Conservation (phyloP, 2,329 filamentous ascomycete genomes). For the Pseudogymnoascus sp. region DNA sequence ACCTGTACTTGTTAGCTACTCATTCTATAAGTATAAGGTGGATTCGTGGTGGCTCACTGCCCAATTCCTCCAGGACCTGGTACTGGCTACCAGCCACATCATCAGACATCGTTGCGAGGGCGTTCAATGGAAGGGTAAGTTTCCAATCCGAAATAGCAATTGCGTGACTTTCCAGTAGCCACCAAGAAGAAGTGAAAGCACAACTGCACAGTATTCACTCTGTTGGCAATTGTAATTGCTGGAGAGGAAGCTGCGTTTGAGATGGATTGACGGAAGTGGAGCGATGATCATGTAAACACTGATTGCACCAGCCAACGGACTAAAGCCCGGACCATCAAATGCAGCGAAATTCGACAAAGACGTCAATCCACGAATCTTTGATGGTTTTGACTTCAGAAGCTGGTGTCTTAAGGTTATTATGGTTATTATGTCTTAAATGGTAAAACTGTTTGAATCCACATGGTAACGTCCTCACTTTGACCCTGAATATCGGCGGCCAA, state of each 20-base stretch:
- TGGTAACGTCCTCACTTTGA: background rate
- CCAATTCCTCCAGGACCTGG: constrained; percentile 91
- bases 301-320: constrained; percentile 5
- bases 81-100: constrained; percentile 74
- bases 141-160: background rate
- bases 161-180: constrained; percentile 10
- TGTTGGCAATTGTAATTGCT: constrained; percentile 4
- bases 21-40: background rate
- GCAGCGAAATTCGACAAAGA: background rate
- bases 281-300: constrained; percentile 8
- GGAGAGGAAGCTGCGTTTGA: constrained; percentile 1
- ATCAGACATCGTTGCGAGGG: constrained; percentile 40
- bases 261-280: constrained; percentile 7
- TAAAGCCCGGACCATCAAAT: constrained; percentile 9
- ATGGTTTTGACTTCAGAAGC: constrained; percentile 1
- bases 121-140: constrained; percentile 1
- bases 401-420: background rate
- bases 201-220: background rate
- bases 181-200: background rate
- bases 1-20: constrained; percentile 43
- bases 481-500: background rate
- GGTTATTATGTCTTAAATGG: constrained; percentile 5
- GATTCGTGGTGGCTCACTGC: constrained; percentile 55
- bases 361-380: background rate
- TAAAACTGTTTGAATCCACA: constrained; percentile 2